A percentile compares a stretch with the other conserved stretches of the same genome.
Conservation (phyloP, 176 grass and related monocot species). For the Luzula sylvatica region DNA sequence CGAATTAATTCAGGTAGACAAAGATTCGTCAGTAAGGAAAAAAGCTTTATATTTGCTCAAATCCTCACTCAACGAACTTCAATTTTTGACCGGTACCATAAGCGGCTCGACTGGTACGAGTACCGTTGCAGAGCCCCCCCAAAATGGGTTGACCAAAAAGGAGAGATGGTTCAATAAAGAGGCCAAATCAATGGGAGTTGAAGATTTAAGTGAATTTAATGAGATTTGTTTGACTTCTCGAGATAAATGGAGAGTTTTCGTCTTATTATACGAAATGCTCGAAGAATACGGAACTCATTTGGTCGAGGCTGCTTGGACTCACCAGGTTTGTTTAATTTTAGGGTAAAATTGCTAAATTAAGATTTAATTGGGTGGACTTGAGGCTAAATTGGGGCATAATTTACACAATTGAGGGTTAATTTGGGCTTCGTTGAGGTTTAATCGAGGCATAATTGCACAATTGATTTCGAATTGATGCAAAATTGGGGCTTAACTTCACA, state of each 20-base stretch:
- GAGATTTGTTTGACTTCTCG: conserved; percentile 40
- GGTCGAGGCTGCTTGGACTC: conserved; percentile 85
- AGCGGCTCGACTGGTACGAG: conserved; percentile 14
- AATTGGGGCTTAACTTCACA: no score
- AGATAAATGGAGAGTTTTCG: conserved; percentile 69
- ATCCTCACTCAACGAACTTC: conserved; percentile 46
- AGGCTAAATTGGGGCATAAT: no score
- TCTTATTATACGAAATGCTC: conserved; percentile 90
- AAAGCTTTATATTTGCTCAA: conserved; percentile 75
- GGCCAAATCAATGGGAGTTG: conserved; percentile 66
- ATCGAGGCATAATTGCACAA: no score
- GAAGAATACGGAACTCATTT: conserved; percentile 95
- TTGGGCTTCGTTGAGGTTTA: no score
- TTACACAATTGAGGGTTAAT: no score
- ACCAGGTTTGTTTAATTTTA: conserved; percentile 53
- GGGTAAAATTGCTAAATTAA: no score
- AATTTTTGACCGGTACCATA: conserved; percentile 18
- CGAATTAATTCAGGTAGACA: conserved; percentile 55
- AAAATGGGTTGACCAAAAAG: conserved; percentile 44
- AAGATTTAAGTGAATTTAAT: conserved; percentile 32
- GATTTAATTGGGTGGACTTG: no score
- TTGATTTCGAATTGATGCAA: no score
- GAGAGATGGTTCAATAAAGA: conserved; percentile 79
- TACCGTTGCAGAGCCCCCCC: conserved; percentile 13
- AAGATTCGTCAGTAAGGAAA: conserved; percentile 68